Percentiles rank a stretch among this genome's conserved stretches.
phyloP scores from a whole-genome alignment of 192 early-diverging fungal genomes.

The Obelidium mucronatum region DNA sequence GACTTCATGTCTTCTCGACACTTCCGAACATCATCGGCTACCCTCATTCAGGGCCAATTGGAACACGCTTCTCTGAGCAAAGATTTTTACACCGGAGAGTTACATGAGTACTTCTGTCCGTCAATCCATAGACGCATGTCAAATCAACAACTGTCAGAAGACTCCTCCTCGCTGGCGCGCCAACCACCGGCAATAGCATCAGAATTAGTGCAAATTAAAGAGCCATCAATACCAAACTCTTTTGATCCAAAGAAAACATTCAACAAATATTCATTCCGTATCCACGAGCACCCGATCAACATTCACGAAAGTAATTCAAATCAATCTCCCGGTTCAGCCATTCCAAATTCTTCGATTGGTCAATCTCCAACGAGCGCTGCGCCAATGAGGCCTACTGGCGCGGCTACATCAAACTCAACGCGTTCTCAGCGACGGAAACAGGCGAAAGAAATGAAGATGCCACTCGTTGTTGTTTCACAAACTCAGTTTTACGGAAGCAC shows the following conservation, averaged over 20 bases:
- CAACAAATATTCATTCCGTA: background rate
- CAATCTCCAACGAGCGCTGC: background rate
- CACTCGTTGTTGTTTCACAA: constrained; percentile 40
- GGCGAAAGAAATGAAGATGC: constrained; percentile 40
- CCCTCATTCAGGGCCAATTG: too few species aligned
- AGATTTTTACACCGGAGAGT: too few species aligned
- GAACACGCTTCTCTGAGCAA: too few species aligned
- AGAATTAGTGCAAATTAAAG: too few species aligned
- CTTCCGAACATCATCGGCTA: too few species aligned
- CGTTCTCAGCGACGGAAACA: background rate
- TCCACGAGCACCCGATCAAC: background rate
- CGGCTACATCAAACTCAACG: background rate
- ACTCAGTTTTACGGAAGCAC: constrained; percentile 37
- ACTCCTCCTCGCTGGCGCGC: too few species aligned
- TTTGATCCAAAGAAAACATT: constrained; percentile 13
- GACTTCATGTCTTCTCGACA: too few species aligned
- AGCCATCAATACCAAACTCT: too few species aligned
- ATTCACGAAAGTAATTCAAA: background rate
- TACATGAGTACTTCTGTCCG: too few species aligned
- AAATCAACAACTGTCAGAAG: too few species aligned
- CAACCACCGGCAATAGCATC: too few species aligned
- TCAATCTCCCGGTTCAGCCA: background rate
- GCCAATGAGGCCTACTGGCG: background rate
- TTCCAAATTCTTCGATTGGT: background rate
- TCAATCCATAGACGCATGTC: too few species aligned